Base-by-base conservation (phyloP, 139 green algal species). In the Chlamydomonas sp. region DNA sequence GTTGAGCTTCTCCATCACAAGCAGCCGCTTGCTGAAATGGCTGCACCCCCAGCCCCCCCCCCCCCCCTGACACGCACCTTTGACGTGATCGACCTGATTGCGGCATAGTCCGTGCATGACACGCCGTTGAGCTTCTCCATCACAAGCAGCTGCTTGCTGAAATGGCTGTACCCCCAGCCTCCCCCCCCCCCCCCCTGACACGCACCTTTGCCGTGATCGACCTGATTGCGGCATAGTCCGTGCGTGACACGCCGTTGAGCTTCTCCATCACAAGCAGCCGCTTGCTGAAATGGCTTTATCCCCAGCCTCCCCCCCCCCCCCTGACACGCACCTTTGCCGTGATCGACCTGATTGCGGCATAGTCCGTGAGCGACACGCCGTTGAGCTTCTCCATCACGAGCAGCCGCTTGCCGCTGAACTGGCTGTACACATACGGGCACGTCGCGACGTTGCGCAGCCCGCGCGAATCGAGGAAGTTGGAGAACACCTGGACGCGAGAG, bases 251-350 rank as follows among this genome's bases (percentile, higher is more conserved):
- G 6, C 95, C 95, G 28, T 84, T 39, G 49, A 99, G 66, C 2
- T 82, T 76, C 79, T 98, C 95, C 91, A 98, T 95, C 0, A 90
- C 86, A 54, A 99, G 78, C 50, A 99, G 74, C 24, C n/a, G n/a
- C n/a, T n/a, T n/a, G n/a, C n/a, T n/a, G n/a, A n/a, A n/a, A n/a
- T n/a, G n/a, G n/a, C n/a, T n/a, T n/a, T n/a, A n/a, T n/a, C n/a
- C n/a, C n/a, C n/a, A n/a, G n/a, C n/a, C n/a, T n/a, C n/a, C n/a
- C n/a, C n/a, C n/a, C n/a, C n/a, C n/a, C n/a, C n/a, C n/a, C n/a
- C n/a, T n/a, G n/a, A n/a, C n/a, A n/a, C n/a, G n/a, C n/a, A n/a
- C n/a, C n/a, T n/a, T n/a, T 34, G n/a, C 37, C 31, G 86, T 91
- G 31, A 91, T 75, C 58, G 65, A 73, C n/a, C 81, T 69, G 48